A percentile compares a stretch with the other conserved stretches of the same genome.
phyloP scores from a whole-genome alignment of 2,329 filamentous ascomycete species.

The Berkeleyomyces basicola region DNA sequence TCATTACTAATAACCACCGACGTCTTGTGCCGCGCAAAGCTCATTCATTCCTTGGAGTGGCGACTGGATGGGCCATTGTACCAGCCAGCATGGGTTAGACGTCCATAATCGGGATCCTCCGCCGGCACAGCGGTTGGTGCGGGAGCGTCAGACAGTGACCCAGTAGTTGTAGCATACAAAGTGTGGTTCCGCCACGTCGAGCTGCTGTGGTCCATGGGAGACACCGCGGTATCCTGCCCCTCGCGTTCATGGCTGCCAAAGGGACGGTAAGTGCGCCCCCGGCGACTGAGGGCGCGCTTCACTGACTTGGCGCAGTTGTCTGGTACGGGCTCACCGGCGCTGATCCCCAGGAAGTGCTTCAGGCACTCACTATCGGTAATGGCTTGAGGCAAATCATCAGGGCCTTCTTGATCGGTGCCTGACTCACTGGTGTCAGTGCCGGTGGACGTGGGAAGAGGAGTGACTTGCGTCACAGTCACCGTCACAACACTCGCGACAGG shows the following conservation, averaged over 20 bases:
- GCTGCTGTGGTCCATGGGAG: not conserved
- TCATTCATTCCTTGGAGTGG: not conserved
- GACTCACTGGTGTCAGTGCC: not conserved
- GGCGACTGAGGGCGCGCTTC: not conserved
- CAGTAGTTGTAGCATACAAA: not conserved
- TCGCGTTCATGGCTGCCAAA: not conserved
- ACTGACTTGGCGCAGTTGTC: not conserved
- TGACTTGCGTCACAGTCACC: not conserved
- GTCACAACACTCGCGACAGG: not conserved
- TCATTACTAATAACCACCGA: not conserved
- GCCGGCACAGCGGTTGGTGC: not conserved
- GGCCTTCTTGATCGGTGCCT: not conserved
- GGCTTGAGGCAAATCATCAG: not conserved
- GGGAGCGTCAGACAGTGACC: not conserved
- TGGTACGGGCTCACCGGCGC: not conserved
- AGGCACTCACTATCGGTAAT: not conserved
- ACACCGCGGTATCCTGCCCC: not conserved
- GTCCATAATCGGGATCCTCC: not conserved
- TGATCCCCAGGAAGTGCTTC: not conserved
- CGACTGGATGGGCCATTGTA: not conserved
- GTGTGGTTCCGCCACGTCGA: not conserved
- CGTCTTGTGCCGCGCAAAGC: not conserved
- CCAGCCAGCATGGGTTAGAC: not conserved
- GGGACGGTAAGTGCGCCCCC: not conserved
- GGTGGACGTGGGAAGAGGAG: not conserved